Base-by-base conservation (phyloP, 768 basidiomycete species). In the Agaricus blazei region DNA sequence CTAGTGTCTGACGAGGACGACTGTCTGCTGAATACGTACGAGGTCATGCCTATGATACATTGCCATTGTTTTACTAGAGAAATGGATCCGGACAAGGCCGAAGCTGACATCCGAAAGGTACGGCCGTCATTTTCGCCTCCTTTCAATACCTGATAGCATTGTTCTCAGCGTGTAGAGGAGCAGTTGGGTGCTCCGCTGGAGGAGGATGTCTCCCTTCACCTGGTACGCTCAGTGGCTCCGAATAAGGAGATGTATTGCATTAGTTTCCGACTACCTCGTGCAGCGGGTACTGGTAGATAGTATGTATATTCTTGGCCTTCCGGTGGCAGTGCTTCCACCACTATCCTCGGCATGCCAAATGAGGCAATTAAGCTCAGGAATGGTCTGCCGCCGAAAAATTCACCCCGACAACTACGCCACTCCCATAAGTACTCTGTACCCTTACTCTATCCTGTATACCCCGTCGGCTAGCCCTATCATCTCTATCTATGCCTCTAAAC, bases 231-330 rank as follows among this genome's bases (percentile, higher is more conserved):
- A 9, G 97, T 98, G 9, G 93, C 97, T 1, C 96, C 96, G 6
- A 89, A 84, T 70, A 98, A 99, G 72, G 88, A 93, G 64, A 98
- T 98, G 96, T 98, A 95, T 69, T 95, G 96, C 69, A 81, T 99
- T 52, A 88, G 88, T 68, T 98, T 99, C 77, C 68, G 74, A 19
- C 68, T 73, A 34, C 72, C 75, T 36, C 59, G 65, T 28, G 69
- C 66, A 53, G 78, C 76, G 11, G 74, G 72, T 37, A 70, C 72
- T 63, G 41, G 31, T 56, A 56, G 54, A 26, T 43, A 56, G 48
- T 51, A 47, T 47, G 14, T 27, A 57, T 19, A 41, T 26, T 3
- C 27, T 28, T 41, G 28, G 47, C 42, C 27, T 14, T 41, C 41
- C 37, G 46, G 48, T 1, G 7, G 14, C 37, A 19, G 43, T 28